Evolutionary conservation across 129 eudicot species (phyloP).

Genomic region (Flaveria bidentis): DNA sequence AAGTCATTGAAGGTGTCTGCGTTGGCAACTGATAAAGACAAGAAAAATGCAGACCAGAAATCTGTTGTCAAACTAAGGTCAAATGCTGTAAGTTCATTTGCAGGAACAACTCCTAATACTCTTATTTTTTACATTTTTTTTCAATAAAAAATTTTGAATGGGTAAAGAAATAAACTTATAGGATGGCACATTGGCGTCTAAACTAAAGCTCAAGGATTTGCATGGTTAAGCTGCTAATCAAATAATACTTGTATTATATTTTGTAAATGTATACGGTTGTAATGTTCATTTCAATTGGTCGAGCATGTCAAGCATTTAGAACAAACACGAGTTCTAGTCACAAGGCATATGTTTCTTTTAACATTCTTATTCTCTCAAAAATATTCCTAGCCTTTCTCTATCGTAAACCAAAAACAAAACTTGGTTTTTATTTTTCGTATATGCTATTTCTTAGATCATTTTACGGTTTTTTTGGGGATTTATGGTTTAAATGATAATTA

Average conservation of each 20-base stretch:
- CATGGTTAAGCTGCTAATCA: neutral
- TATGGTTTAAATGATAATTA: neutral
- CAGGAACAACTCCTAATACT: neutral
- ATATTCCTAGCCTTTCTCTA: neutral
- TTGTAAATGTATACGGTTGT: neutral
- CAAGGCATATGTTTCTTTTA: neutral
- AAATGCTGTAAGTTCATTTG: slow-evolving; percentile 58
- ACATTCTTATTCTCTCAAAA: neutral
- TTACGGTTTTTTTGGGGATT: neutral
- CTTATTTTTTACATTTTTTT: neutral
- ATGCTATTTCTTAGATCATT: neutral
- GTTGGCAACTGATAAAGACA: slow-evolving; percentile 22
- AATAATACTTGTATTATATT: no score
- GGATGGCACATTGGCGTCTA: neutral
- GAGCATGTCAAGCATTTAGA: neutral
- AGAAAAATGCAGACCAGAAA: slow-evolving; percentile 27
- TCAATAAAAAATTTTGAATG: neutral
- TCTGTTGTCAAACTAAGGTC: slow-evolving; percentile 52
- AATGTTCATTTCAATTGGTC: neutral
- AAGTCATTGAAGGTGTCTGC: slow-evolving; percentile 36
- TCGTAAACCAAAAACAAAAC: neutral
- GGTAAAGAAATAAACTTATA: neutral
- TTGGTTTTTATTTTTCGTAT: neutral
- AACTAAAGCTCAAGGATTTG: neutral
- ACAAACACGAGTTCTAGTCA: neutral